Evolutionary conservation across 345 rosid genomes (phyloP).

Genomic region (Pelargonium nanum): DNA sequence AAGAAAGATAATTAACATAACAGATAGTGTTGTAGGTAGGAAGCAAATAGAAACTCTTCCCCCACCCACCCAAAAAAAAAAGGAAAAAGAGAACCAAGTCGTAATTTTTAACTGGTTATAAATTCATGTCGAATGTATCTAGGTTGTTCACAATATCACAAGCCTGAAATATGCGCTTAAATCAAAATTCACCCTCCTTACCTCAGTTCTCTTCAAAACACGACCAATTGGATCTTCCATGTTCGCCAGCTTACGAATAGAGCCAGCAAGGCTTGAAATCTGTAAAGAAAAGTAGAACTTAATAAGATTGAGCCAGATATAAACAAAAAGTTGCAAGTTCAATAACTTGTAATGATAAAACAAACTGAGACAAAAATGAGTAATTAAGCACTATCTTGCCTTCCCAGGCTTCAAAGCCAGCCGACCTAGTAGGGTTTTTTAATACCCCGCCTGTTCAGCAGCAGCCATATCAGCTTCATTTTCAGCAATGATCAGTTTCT

Average conservation of each 20-base stretch:
- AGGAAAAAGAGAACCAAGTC: not conserved
- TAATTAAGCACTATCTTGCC: conserved; percentile 27
- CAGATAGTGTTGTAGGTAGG: too few species aligned
- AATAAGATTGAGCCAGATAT: conserved; percentile 9
- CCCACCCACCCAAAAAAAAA: too few species aligned
- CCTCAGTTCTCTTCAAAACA: conserved; percentile 84
- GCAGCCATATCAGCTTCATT: conserved; percentile 78
- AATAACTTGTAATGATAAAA: conserved; percentile 1
- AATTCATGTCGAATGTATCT: not conserved
- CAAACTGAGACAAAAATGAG: not conserved
- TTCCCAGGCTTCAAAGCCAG: conserved; percentile 78
- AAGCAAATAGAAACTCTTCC: too few species aligned
- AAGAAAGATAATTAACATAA: not conserved
- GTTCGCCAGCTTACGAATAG: conserved; percentile 77
- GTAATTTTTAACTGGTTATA: not conserved
- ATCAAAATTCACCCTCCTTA: conserved; percentile 16
- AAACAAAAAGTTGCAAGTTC: not conserved
- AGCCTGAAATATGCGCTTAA: not conserved
- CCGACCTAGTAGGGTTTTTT: conserved; percentile 69
- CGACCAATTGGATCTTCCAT: conserved; percentile 93
- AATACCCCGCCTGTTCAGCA: conserved; percentile 68
- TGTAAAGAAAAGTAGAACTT: conserved; percentile 15
- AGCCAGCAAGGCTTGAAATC: conserved; percentile 67
- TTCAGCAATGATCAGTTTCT: conserved; percentile 46
- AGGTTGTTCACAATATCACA: not conserved